phyloP scores from a whole-genome alignment of 1,139 yeast genomes.

The Geotrichum europaeum region DNA sequence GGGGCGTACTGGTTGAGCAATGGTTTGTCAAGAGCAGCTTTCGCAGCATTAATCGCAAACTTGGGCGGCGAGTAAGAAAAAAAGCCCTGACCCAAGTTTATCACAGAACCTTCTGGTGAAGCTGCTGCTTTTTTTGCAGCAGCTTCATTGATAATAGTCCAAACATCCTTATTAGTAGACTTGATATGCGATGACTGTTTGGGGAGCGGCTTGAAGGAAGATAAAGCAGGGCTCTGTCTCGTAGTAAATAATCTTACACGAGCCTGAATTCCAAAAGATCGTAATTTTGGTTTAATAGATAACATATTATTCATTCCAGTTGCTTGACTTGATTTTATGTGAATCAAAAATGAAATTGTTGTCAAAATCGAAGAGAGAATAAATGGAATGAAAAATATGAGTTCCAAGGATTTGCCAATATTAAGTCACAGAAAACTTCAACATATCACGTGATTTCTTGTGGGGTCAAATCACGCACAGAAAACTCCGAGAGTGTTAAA shows the following conservation, averaged over 20 bases:
- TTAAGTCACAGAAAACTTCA: not conserved
- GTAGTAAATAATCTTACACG: not conserved
- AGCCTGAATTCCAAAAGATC: not conserved
- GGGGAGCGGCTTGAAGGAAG: slow-evolving; percentile 13
- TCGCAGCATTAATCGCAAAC: slow-evolving; percentile 85
- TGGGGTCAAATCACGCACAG: not conserved
- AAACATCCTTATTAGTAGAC: slow-evolving; percentile 60
- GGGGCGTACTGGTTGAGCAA: slow-evolving; percentile 87
- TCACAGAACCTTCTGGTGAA: slow-evolving; percentile 59
- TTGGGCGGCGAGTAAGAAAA: slow-evolving; percentile 92
- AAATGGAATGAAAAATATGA: not conserved
- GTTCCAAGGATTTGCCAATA: not conserved
- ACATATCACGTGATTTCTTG: not conserved
- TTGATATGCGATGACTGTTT: slow-evolving; percentile 27
- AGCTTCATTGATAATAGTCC: slow-evolving; percentile 91
- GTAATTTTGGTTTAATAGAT: not conserved
- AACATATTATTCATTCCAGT: not conserved
- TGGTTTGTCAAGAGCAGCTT: slow-evolving; percentile 63
- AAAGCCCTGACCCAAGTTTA: slow-evolving; percentile 93
- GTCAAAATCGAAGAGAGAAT: not conserved
- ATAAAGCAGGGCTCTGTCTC: not conserved
- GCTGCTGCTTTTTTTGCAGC: slow-evolving; percentile 72
- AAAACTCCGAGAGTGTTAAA: not conserved
- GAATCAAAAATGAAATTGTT: not conserved
- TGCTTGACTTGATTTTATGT: not conserved